Evolutionary conservation across 371 early-diverging fungal species (phyloP).

Genomic region (Capillidium heterosporum): DNA sequence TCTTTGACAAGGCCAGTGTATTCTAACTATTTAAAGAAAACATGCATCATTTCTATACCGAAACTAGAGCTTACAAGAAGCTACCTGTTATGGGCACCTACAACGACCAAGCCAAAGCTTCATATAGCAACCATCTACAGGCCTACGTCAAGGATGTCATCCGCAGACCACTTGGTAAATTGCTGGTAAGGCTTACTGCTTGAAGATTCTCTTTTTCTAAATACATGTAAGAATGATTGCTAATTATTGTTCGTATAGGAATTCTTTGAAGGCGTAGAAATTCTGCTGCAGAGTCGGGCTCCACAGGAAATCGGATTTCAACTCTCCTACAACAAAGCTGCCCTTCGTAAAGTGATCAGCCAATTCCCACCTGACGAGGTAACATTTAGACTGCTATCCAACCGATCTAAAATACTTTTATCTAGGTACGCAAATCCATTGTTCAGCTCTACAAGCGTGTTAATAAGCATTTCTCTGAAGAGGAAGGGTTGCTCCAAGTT

Average conservation of each 20-base stretch:
- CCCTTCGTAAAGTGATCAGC: conserved; percentile 65
- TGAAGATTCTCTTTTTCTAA: neutral
- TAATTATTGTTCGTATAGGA: conserved; percentile 49
- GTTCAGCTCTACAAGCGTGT: conserved; percentile 73
- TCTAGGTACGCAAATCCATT: conserved; percentile 53
- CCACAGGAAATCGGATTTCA: conserved; percentile 75
- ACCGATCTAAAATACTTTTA: neutral
- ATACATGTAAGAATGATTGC: too few relatives aligned
- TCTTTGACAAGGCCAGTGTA: neutral
- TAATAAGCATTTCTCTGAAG: conserved; percentile 80
- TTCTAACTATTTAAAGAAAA: conserved; percentile 38
- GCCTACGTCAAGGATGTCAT: conserved; percentile 75
- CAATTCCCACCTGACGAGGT: conserved; percentile 71
- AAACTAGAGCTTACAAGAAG: conserved; percentile 43
- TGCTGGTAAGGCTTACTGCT: conserved; percentile 31
- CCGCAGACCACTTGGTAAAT: conserved; percentile 64
- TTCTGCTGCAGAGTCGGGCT: conserved; percentile 43
- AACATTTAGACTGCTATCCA: conserved; percentile 7
- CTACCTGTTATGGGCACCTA: conserved; percentile 42
- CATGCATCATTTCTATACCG: conserved; percentile 75
- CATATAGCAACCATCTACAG: conserved; percentile 62
- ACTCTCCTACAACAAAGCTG: conserved; percentile 64
- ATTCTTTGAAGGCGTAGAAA: conserved; percentile 89
- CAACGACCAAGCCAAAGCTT: conserved; percentile 66
- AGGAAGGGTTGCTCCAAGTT: conserved; percentile 63